Conservation (phyloP, 1,139 yeast genomes). For the Kodamaea fungicola region DNA sequence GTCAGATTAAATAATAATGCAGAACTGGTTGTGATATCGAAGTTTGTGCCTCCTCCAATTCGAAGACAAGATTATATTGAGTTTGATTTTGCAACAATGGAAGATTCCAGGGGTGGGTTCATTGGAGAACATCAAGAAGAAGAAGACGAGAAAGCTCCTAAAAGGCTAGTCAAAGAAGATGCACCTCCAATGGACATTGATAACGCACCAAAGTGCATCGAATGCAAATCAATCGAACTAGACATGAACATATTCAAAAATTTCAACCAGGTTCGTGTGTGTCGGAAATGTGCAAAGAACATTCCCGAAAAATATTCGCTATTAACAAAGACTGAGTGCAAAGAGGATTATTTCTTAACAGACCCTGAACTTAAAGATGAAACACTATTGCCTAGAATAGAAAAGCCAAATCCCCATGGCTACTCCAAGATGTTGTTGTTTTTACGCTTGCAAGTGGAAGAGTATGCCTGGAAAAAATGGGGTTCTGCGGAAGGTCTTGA, state of each 20-base stretch:
- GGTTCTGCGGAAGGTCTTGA: slow-evolving; percentile 87
- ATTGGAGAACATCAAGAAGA: slow-evolving; percentile 36
- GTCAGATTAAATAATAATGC: slow-evolving; percentile 14
- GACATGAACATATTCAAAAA: slow-evolving; percentile 69
- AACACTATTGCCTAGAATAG: slow-evolving; percentile 67
- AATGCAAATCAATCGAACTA: slow-evolving; percentile 75
- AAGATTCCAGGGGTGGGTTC: slow-evolving; percentile 86
- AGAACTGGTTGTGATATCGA: slow-evolving; percentile 10
- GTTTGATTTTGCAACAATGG: slow-evolving; percentile 86
- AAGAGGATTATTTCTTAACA: slow-evolving; percentile 85
- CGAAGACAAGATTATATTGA: slow-evolving; percentile 77
- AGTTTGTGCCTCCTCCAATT: slow-evolving; percentile 40
- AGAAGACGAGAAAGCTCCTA: slow-evolving; percentile 27
- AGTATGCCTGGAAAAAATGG: slow-evolving; percentile 92
- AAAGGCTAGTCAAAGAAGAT: slow-evolving; percentile 49
- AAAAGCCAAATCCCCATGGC: slow-evolving; percentile 93
- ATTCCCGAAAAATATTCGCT: slow-evolving; percentile 86
- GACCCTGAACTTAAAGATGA: slow-evolving; percentile 86
- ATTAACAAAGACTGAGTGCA: slow-evolving; percentile 91
- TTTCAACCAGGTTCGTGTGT: slow-evolving; percentile 67
- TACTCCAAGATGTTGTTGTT: slow-evolving; percentile 92
- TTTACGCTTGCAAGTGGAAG: slow-evolving; percentile 85
- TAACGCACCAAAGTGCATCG: slow-evolving; percentile 74
- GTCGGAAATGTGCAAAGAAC: slow-evolving; percentile 69
- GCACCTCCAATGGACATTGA: slow-evolving; percentile 72